These are phyloP conservation scores for Suillus americanus DNA, from an alignment of 768 basidiomycete species.

Conservation along the genomic window DNA sequence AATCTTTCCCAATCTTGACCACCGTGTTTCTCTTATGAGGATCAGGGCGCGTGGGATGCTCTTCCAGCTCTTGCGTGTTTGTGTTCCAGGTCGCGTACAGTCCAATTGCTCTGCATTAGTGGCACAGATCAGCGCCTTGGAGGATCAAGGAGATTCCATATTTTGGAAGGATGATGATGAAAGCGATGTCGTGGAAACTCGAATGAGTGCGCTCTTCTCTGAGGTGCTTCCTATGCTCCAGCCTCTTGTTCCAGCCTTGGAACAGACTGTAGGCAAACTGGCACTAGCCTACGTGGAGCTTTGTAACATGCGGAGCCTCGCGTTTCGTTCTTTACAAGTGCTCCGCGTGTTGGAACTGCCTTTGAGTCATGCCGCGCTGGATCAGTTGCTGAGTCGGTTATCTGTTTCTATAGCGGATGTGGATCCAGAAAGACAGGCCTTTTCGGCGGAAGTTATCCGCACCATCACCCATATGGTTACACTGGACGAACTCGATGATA, in stretches of 20 bases:
- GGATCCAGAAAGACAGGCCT: conserved; percentile 76
- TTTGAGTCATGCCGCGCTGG: conserved; percentile 70
- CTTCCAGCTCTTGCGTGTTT: conserved; percentile 81
- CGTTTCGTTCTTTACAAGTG: conserved; percentile 88
- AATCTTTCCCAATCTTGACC: conserved; percentile 80
- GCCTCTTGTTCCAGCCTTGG: conserved; percentile 67
- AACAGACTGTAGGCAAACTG: conserved; percentile 76
- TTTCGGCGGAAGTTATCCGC: conserved; percentile 79
- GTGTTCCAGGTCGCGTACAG: conserved; percentile 76
- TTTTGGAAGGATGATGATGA: conserved; percentile 77
- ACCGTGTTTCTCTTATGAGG: conserved; percentile 68
- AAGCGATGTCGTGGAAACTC: conserved; percentile 53
- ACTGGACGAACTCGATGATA: conserved; percentile 54
- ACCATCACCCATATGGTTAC: conserved; percentile 67
- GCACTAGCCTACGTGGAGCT: conserved; percentile 84
- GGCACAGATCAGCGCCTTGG: conserved; percentile 50
- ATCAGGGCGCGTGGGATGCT: conserved; percentile 74
- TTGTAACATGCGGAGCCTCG: conserved; percentile 82
- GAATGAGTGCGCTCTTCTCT: conserved; percentile 68
- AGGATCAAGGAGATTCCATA: conserved; percentile 52
- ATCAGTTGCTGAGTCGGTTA: conserved; percentile 76
- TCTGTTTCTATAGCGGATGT: conserved; percentile 80
- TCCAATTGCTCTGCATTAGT: conserved; percentile 64
- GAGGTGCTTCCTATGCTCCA: conserved; percentile 66
- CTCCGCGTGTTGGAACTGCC: conserved; percentile 78